A percentile compares a stretch with the other conserved stretches of the same genome.
Conservation (phyloP, 768 basidiomycete genomes). For the Antrodiella citrinella region DNA sequence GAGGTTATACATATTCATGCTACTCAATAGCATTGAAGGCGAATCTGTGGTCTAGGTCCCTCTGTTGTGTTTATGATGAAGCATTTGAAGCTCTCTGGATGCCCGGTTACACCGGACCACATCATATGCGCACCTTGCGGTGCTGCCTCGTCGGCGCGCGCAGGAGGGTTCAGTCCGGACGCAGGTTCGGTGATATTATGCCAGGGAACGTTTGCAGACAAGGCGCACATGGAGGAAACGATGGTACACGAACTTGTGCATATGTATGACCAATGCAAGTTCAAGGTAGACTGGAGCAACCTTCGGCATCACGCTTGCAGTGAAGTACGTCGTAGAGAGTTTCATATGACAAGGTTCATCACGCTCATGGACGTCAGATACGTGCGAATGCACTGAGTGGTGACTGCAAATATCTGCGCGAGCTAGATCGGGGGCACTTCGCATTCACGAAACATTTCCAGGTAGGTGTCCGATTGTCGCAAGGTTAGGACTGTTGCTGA, state of each 20-base stretch:
- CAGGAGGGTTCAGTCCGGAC: conserved; percentile 79
- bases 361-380: too few species aligned
- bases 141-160: conserved; percentile 34
- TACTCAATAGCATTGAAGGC: background rate
- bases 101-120: conserved; percentile 60
- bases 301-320: conserved; percentile 93
- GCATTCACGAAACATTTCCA: conserved; percentile 92
- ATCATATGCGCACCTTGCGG: conserved; percentile 85
- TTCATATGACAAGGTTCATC: conserved; percentile 5
- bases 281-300: conserved; percentile 89
- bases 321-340: too few species aligned
- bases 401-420: conserved; percentile 83
- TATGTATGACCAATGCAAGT: conserved; percentile 91
- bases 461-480: conserved; percentile 35
- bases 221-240: conserved; percentile 89
- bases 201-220: conserved; percentile 71
- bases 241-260: conserved; percentile 91
- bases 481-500: conserved; percentile 7
- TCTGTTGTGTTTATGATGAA: conserved; percentile 86
- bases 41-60: conserved; percentile 48
- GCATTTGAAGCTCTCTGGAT: conserved; percentile 73
- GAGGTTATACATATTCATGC: conserved; percentile 8
- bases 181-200: conserved; percentile 79
- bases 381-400: conserved; percentile 91
- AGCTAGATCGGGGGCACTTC: conserved; percentile 68